Percentiles rank a stretch among this genome's conserved stretches.
Evolutionary conservation across 73 alveolate genomes (phyloP).

Genomic region (Uronychia setigera): DNA sequence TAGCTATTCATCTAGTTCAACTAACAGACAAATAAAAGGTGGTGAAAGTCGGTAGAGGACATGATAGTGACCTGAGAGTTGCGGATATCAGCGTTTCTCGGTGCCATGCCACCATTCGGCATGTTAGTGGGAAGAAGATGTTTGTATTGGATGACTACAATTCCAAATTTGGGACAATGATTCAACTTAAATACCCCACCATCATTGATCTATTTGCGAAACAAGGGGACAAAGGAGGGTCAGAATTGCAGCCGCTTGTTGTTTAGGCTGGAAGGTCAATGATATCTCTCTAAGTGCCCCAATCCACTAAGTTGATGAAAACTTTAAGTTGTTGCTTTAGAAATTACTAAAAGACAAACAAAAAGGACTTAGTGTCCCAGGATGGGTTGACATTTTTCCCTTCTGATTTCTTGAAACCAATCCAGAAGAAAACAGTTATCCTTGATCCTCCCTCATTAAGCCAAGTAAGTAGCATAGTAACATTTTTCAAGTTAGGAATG

Average conservation of each 20-base stretch:
- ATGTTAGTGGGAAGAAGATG: constrained; percentile 33
- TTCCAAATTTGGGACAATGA: constrained; percentile 82
- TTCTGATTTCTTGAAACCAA: neutral
- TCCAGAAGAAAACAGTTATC: neutral
- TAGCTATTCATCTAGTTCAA: constrained; percentile 64
- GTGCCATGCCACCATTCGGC: constrained; percentile 67
- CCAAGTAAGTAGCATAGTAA: neutral
- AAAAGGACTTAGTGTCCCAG: neutral
- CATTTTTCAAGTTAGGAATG: neutral
- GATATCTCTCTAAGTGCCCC: neutral
- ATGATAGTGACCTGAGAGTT: constrained; percentile 65
- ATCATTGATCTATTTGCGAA: neutral
- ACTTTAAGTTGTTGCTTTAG: neutral
- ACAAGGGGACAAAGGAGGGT: neutral
- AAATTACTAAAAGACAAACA: too few relatives aligned
- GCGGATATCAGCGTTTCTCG: constrained; percentile 80
- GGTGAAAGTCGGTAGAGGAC: constrained; percentile 80
- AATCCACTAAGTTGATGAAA: neutral
- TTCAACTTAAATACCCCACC: constrained; percentile 34
- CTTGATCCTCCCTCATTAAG: neutral
- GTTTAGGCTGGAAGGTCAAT: neutral
- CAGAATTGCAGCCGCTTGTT: neutral
- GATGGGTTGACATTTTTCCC: neutral
- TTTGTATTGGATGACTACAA: constrained; percentile 67
- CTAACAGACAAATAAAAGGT: constrained; percentile 46